Evolutionary conservation across 768 basidiomycete species (phyloP), one percentile per base, ranked within the genome.

Genomic region (Kwoniella sp.): DNA sequence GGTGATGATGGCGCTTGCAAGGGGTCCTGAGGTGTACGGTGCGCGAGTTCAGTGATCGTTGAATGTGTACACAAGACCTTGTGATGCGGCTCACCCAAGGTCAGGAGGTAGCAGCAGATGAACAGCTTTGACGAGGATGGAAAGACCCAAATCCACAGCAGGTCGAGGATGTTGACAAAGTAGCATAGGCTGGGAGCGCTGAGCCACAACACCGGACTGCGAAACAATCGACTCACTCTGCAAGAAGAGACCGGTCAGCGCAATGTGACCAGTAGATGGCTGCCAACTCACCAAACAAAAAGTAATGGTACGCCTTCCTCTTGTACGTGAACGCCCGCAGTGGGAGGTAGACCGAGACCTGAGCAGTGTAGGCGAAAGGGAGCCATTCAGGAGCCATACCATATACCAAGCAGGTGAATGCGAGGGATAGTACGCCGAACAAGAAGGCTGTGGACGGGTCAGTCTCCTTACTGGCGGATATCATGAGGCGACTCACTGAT

Each of bases 1-100:
- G 9, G 93, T 96, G 62, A 96, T 88, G 42, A 98, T 91, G 0
- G 93, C 92, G 45, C 87, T 89, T 0, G 89, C 92, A 27, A 95
- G 80, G 0, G 87, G 82, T 0, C 91, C 73, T 75, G 46, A n/a
- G n/a, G n/a, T n/a, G n/a, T n/a, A n/a, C n/a, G n/a, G n/a, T n/a
- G 27, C 23, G 11, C 29, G 7, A 19, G 32, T 12, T 5, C 3
- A 28, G 12, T 15, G 28, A 17, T 27, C 2, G 28, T 11, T 9
- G 22, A 25, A 41, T 12, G 26, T 19, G 15, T 15, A 10, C n/a
- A n/a, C n/a, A 8, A 29, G 8, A 29, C 3, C 15, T 19, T n/a
- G n/a, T n/a, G n/a, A n/a, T n/a, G n/a, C 7, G 34, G 19, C 62
- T 57, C 59, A 70, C 78, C 95, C 69, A 95, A 85, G 0, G 89